A percentile compares a stretch with the other conserved stretches of the same genome.
Conservation (phyloP, 176 grass and related monocot species). For the Cymbopogon citratus region DNA sequence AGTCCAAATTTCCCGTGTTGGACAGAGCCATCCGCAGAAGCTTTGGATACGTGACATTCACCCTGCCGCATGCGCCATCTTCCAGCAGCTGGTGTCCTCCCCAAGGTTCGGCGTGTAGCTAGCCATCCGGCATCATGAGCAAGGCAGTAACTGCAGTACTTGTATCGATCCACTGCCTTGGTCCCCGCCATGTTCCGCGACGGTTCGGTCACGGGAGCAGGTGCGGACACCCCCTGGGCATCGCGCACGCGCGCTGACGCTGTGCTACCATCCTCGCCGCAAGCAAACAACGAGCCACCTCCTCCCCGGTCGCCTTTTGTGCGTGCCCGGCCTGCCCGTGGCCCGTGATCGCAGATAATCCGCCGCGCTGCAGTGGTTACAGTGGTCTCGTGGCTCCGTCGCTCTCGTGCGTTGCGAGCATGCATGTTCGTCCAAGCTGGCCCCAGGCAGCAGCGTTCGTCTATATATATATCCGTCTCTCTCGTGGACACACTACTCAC, state of each 20-base stretch:
- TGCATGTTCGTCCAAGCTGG: background rate
- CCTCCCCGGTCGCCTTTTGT: background rate
- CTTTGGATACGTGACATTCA: too few species aligned
- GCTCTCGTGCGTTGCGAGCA: background rate
- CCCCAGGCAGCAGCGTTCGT: background rate
- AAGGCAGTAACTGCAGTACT: background rate
- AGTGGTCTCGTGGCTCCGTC: constrained; percentile 20
- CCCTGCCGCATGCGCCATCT: too few species aligned
- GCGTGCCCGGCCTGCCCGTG: background rate
- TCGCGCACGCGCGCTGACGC: too few species aligned
- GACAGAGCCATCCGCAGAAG: too few species aligned
- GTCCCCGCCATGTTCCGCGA: background rate
- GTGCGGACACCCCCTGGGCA: constrained; percentile 6
- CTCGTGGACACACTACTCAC: background rate
- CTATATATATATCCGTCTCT: background rate
- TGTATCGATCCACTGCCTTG: background rate
- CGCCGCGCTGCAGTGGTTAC: constrained; percentile 20
- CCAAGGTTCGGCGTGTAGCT: too few species aligned
- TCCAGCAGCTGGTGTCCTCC: too few species aligned
- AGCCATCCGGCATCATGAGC: too few species aligned
- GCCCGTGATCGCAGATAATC: constrained; percentile 31
- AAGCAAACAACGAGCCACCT: constrained; percentile 16
- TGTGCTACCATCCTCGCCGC: constrained; percentile 1
- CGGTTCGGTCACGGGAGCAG: constrained; percentile 1
- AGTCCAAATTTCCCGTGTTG: too few species aligned